phyloP scores from a whole-genome alignment of 2,329 filamentous ascomycete genomes.

The Arachnopeziza araneosa region DNA sequence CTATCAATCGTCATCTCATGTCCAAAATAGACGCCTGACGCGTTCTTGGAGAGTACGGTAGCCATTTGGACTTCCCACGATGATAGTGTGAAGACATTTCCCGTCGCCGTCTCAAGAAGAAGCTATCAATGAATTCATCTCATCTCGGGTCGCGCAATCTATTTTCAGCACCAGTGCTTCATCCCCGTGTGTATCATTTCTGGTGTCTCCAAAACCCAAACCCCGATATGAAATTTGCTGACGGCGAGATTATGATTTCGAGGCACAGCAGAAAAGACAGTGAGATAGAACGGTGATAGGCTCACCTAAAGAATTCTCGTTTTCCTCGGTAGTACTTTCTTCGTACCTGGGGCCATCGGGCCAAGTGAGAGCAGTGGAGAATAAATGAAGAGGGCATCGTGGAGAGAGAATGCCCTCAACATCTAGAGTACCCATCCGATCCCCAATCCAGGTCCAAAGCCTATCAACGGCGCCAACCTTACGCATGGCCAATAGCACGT shows the following conservation, averaged over 20 bases:
- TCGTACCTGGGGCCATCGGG: neutral
- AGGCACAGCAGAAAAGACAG: neutral
- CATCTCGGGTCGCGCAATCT: neutral
- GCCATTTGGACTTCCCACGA: neutral
- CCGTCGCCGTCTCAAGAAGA: neutral
- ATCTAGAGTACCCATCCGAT: neutral
- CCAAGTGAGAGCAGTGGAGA: too few relatives aligned
- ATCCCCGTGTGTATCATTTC: neutral
- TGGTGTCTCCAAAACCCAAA: neutral
- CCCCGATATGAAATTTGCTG: neutral
- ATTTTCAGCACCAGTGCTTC: neutral
- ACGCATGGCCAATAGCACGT: neutral
- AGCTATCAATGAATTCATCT: neutral
- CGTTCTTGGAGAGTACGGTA: constrained; percentile 7
- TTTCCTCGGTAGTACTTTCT: too few relatives aligned
- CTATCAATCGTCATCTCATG: neutral
- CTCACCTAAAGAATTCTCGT: neutral
- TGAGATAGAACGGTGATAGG: neutral
- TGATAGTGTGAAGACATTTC: neutral
- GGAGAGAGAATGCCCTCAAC: neutral
- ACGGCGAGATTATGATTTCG: neutral
- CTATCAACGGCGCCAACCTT: neutral
- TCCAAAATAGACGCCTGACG: constrained; percentile 10
- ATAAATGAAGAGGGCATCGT: neutral
- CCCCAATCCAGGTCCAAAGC: neutral